These are phyloP conservation scores for Fusarium fracticaudum DNA, from an alignment of 2,329 filamentous ascomycete species.

Conservation along the genomic window DNA sequence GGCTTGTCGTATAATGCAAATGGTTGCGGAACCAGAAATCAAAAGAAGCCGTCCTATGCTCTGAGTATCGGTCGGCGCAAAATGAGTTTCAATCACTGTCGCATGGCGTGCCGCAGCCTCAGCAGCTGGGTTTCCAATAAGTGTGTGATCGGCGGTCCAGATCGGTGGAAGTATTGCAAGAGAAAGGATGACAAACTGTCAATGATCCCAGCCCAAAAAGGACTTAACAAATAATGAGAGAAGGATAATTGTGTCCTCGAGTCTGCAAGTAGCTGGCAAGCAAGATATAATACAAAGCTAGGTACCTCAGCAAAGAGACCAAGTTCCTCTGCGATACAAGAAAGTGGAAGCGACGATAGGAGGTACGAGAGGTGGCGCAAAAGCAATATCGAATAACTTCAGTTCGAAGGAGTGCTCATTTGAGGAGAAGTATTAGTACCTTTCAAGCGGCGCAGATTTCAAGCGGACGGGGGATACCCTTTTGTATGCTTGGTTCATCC, in stretches of 20 bases:
- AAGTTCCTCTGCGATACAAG: not conserved
- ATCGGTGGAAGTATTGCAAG: slow-evolving; percentile 28
- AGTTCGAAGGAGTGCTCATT: not conserved
- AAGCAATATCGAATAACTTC: slow-evolving; percentile 2
- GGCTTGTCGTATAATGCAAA: not conserved
- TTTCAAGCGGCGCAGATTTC: slow-evolving; percentile 25
- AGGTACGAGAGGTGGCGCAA: slow-evolving; percentile 2
- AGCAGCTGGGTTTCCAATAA: slow-evolving; percentile 33
- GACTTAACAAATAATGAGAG: not conserved
- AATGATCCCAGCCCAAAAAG: slow-evolving; percentile 15
- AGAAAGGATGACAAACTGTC: slow-evolving; percentile 10
- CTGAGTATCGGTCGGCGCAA: slow-evolving; percentile 22
- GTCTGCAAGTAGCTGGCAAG: slow-evolving; percentile 4
- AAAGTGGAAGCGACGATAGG: not conserved
- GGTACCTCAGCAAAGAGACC: not conserved
- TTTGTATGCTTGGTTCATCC: slow-evolving; percentile 34
- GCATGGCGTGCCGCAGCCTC: slow-evolving; percentile 41
- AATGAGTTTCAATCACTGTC: slow-evolving; percentile 36
- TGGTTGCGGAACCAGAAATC: not conserved
- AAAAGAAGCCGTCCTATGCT: not conserved
- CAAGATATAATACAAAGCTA: slow-evolving; percentile 5
- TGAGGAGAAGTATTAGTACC: not conserved
- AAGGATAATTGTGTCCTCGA: not conserved
- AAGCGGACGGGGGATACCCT: slow-evolving; percentile 34
- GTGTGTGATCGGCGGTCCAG: slow-evolving; percentile 36